Evolutionary conservation across 176 grass and related monocot genomes (phyloP).

Genomic region (Rhynchospora pubera): DNA sequence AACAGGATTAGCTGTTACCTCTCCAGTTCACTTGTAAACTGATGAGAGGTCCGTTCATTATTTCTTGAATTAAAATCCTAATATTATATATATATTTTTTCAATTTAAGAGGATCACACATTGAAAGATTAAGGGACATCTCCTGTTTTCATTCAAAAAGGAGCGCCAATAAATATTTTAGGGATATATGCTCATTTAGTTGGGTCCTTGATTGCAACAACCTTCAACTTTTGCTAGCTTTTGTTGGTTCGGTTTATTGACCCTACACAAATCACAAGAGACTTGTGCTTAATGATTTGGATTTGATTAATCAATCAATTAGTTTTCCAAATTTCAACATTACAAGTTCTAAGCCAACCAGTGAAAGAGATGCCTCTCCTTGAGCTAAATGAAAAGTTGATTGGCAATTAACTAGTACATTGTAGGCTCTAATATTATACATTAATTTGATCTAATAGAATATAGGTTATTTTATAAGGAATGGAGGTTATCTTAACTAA

Average conservation of each 20-base stretch:
- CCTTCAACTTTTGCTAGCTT: constrained; percentile 1
- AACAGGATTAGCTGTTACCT: background rate
- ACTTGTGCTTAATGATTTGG: constrained; percentile 1
- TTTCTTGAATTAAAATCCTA: background rate
- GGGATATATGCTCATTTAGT: constrained; percentile 10
- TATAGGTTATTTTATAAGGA: no score
- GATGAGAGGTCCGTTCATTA: no score
- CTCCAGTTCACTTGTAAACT: background rate
- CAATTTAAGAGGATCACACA: no score
- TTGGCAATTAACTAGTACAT: background rate
- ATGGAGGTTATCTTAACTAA: no score
- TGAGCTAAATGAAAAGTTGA: background rate
- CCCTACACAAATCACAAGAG: background rate
- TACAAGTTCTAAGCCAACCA: background rate
- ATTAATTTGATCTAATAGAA: no score
- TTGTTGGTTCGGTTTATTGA: background rate
- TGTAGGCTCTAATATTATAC: background rate
- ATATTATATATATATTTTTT: no score
- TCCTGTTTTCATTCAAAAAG: background rate
- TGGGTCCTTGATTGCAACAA: background rate
- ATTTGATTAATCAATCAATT: background rate
- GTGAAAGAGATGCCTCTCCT: background rate
- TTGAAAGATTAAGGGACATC: background rate
- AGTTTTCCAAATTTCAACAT: background rate
- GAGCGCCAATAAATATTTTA: background rate